phyloP scores from a whole-genome alignment of 2,329 filamentous ascomycete genomes.

The Sporothrix variecibatus region DNA sequence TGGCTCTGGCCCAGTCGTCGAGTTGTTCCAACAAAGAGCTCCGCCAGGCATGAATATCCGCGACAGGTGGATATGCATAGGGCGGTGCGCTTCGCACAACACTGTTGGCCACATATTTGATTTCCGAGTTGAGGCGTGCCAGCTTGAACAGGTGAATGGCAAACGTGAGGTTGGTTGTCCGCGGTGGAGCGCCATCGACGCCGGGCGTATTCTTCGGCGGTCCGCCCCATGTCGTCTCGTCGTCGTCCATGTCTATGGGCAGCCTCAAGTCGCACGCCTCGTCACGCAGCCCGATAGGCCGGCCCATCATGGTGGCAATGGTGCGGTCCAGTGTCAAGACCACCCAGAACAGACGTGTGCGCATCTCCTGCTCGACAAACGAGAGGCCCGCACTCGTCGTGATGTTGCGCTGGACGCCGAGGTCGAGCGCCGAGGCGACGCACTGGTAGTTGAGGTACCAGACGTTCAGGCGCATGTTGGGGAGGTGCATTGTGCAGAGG shows the following conservation, averaged over 20 bases:
- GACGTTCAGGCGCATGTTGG: slow-evolving; percentile 44
- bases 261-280: slow-evolving; percentile 54
- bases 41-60: slow-evolving; percentile 51
- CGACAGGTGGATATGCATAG: slow-evolving; percentile 52
- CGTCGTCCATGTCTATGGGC: slow-evolving; percentile 37
- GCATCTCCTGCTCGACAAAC: slow-evolving; percentile 45
- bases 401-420: slow-evolving; percentile 49
- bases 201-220: not conserved
- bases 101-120: slow-evolving; percentile 59
- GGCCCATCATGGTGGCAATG: slow-evolving; percentile 57
- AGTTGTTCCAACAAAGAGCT: slow-evolving; percentile 44
- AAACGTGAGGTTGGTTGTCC: not conserved
- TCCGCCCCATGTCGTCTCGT: not conserved
- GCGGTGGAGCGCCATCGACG: not conserved
- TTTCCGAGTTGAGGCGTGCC: slow-evolving; percentile 55
- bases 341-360: slow-evolving; percentile 58
- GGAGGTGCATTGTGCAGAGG: not conserved
- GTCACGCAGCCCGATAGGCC: slow-evolving; percentile 56
- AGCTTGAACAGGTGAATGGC: slow-evolving; percentile 53
- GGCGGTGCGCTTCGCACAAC: slow-evolving; percentile 49
- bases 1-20: slow-evolving; percentile 41
- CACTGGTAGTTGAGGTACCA: slow-evolving; percentile 61
- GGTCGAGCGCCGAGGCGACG: slow-evolving; percentile 43
- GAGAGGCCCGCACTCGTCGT: not conserved
- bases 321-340: slow-evolving; percentile 54